phyloP scores from a whole-genome alignment of 345 rosid genomes.

The Durio zibethinus region DNA sequence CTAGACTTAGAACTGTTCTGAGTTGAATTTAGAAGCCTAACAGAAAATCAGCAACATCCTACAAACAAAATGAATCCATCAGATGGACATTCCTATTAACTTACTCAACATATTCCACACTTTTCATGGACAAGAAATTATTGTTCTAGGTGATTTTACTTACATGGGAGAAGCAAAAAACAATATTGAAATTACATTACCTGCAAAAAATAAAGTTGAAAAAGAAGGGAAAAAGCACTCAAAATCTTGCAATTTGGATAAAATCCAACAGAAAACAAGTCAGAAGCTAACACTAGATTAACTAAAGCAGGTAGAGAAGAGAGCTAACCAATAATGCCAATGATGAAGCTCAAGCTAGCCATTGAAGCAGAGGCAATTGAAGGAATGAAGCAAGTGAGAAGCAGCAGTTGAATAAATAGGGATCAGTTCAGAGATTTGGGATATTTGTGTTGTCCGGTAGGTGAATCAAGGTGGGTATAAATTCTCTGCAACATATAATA shows the following conservation, averaged over 20 bases:
- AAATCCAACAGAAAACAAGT: neutral
- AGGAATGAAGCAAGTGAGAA: neutral
- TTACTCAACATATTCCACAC: neutral
- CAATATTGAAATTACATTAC: conserved; percentile 51
- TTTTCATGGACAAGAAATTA: neutral
- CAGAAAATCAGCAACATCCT: neutral
- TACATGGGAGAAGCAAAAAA: conserved; percentile 57
- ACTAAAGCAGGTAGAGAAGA: neutral
- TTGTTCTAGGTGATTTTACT: conserved; percentile 20
- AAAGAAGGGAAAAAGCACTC: neutral
- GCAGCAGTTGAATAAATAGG: neutral
- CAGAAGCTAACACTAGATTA: too few species aligned
- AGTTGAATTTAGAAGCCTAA: neutral
- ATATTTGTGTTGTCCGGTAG: neutral
- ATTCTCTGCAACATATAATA: neutral
- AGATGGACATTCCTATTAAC: neutral
- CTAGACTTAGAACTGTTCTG: neutral
- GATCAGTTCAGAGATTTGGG: neutral
- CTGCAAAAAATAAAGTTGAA: conserved; percentile 24
- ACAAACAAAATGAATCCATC: neutral
- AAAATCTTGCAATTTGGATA: neutral
- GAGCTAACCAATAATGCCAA: conserved; percentile 47
- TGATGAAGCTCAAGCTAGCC: conserved; percentile 46
- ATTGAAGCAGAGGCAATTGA: neutral
- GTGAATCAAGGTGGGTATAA: neutral